A percentile compares a stretch with the other conserved stretches of the same genome.
These are phyloP conservation scores for Graphiopsis chlorocephala DNA, from an alignment of 2,329 filamentous ascomycete genomes.

Conservation along the genomic window DNA sequence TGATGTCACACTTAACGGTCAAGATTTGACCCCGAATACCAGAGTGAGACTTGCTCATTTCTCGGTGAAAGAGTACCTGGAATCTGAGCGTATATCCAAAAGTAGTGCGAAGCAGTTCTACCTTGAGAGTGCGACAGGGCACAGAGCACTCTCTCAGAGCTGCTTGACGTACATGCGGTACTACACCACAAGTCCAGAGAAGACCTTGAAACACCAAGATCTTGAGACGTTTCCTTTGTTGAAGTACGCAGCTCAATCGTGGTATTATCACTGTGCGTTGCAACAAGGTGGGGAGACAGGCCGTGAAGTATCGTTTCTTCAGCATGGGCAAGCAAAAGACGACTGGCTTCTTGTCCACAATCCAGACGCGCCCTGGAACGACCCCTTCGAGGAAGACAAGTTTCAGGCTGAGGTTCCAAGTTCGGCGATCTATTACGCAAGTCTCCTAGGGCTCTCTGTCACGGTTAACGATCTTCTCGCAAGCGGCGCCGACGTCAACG, in stretches of 20 bases:
- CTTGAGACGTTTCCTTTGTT: conserved; percentile 19
- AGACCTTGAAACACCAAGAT: conserved; percentile 17
- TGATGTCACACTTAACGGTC: too few relatives aligned
- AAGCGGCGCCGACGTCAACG: conserved; percentile 21
- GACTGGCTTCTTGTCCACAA: conserved; percentile 18
- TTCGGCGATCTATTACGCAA: conserved; percentile 14
- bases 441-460: background rate
- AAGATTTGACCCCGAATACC: too few relatives aligned
- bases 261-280: conserved; percentile 18
- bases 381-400: background rate
- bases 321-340: background rate
- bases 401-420: background rate
- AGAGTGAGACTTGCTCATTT: too few relatives aligned
- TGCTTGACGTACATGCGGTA: conserved; percentile 19
- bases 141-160: conserved; percentile 21
- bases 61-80: too few relatives aligned
- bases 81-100: too few relatives aligned
- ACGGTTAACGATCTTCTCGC: conserved; percentile 14
- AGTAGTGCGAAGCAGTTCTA: conserved; percentile 15
- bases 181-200: conserved; percentile 17
- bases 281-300: conserved; percentile 6
- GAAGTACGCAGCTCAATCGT: conserved; percentile 20
- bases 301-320: conserved; percentile 17
- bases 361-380: background rate
- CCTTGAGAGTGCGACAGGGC: conserved; percentile 16